Evolutionary conservation across 2,329 filamentous ascomycete genomes (phyloP), one percentile per base, ranked within the genome.

Genomic region (Fusarium sp.): DNA sequence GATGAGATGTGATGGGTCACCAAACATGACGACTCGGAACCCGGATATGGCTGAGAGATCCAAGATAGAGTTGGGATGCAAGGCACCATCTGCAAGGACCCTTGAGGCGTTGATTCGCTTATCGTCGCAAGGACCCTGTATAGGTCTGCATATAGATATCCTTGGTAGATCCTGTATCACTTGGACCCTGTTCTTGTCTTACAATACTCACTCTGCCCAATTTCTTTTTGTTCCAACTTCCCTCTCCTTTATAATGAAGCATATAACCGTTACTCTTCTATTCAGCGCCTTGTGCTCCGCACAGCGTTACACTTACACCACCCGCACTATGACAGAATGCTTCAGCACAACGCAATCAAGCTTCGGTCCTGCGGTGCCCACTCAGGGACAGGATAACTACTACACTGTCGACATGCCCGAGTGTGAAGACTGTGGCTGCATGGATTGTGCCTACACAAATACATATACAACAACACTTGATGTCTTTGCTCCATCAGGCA

Each of bases 331-430:
- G 53, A 73, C 72, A 38, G 66, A 74, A 42, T 74, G 72, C 49
- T 74, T 73, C 58, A 74, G 63, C 42, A 60, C 61, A 11, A 72
- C 68, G 20, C 72, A 72, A 33, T 26, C 69, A 16, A 65, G 57
- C 54, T 74, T 74, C 26, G 72, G 72, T 6, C 72, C 57, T 5
- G 64, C 72, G 12, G 57, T 54, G 13, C 72, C 72, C 4, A 74
- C 71, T 6, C 67, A 71, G 46, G 72, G 72, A 4, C 12, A 51
- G 13, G 71, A 73, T 51, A 63, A 59, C 20, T 67, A 64, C 40
- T 73, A 60, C 62, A 73, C 71, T 11, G 58, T 74, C 62, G 55
- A 59, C 15, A 72, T 74, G 71, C 72, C 72, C 15, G 62, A 74
- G 44, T 74, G 72, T 33, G 57, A 64, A 18, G 67, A 72, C 30